Evolutionary conservation across 176 grass and related monocot species (phyloP).

Genomic region (Dactylis glomerata): DNA sequence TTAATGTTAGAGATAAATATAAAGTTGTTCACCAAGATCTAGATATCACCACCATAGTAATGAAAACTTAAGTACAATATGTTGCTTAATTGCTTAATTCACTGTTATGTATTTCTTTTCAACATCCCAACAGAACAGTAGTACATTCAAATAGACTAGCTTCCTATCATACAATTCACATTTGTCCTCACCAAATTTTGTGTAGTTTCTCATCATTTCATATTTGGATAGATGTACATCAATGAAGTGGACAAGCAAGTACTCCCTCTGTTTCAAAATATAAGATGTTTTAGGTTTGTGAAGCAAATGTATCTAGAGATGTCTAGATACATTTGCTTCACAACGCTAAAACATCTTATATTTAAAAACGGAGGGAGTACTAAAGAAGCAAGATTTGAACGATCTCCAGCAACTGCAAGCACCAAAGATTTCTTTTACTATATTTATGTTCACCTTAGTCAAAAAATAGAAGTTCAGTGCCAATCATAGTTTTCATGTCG

Average conservation of each 20-base stretch:
- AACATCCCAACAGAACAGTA: background rate
- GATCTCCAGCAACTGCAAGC: background rate
- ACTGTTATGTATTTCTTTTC: background rate
- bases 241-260: background rate
- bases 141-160: background rate
- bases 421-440: conserved; percentile 8
- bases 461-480: background rate
- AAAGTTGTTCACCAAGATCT: background rate
- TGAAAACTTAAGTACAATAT: background rate
- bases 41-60: background rate
- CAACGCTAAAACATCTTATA: too few species aligned
- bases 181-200: background rate
- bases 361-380: too few species aligned
- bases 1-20: background rate
- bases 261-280: too few species aligned
- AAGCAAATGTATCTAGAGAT: too few species aligned
- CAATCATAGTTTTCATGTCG: too few species aligned
- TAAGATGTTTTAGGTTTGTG: too few species aligned
- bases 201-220: background rate
- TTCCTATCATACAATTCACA: background rate
- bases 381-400: background rate
- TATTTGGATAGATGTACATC: background rate
- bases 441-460: background rate
- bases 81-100: background rate
- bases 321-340: too few species aligned